Base-by-base conservation (phyloP, 2,329 filamentous ascomycete genomes). In the Exophiala sp. region DNA sequence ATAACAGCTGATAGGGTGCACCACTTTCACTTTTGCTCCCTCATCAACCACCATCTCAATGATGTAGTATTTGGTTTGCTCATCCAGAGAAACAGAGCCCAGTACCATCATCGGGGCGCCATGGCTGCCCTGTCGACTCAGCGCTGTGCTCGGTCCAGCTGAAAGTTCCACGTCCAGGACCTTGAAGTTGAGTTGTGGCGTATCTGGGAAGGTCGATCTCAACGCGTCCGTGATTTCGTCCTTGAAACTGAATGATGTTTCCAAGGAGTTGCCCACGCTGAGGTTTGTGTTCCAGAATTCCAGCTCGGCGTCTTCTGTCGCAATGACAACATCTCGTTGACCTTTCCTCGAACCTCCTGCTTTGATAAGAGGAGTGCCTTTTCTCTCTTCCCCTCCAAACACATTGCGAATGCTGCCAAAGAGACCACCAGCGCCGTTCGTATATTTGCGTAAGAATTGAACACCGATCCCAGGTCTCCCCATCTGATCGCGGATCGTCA, bases 221-320 rank as follows among this genome's bases (percentile, higher is more conserved):
- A 78, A 73, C 41, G 80, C 78, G 9, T 78, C 71, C 12, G 86
- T 67, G 34, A 96, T 78, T 3, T 80, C 71, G 18, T 85, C 82
- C 51, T 84, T 82, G 53, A 85, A 76, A 68, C 95, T 88, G 18
- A 85, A 77, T 57, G 92, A 89, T 21, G 81, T 80, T 43, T 87
- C 81, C 44, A 89, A 78, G 40, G 88, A 84, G 66, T 91, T 86
- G 62, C 91, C 89, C 33, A 91, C 91, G 57, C 88, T 89, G 69
- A 92, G 89, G 65, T 92, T 90, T 40, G 96, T 79, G 66, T 87
- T 88, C 94, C 94, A 99, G 6, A 86, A 80, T 63, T 95, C 87
- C 21, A 99, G 74, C 54, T 85, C 81, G 24, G 88, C 92, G 63
- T 86, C 86, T 50, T 84, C 80, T 1, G 91, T 94, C 11, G 86